These are phyloP conservation scores for Xylariaceae sp. DNA, from an alignment of 2,329 filamentous ascomycete genomes.

Conservation along the genomic window DNA sequence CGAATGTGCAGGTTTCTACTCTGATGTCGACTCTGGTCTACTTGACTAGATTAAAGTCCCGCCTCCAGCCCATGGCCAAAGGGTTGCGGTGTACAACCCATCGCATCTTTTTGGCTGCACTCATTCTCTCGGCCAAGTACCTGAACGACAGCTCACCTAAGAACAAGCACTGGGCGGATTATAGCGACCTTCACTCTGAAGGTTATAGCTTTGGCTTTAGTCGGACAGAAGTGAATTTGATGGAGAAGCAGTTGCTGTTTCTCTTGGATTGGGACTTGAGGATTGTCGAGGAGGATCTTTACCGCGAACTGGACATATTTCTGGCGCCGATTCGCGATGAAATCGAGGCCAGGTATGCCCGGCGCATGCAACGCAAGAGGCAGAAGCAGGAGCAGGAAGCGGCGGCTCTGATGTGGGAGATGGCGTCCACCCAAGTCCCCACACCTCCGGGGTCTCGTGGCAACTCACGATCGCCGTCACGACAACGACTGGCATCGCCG, in stretches of 20 bases:
- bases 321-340: constrained; percentile 73
- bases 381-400: constrained; percentile 40
- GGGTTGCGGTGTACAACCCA: constrained; percentile 95
- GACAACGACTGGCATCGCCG: constrained; percentile 32
- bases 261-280: constrained; percentile 91
- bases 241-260: constrained; percentile 98
- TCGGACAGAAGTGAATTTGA: constrained; percentile 93
- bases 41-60: constrained; percentile 75
- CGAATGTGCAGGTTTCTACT: constrained; percentile 94
- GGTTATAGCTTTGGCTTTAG: constrained; percentile 78
- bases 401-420: constrained; percentile 36
- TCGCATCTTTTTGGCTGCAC: constrained; percentile 88
- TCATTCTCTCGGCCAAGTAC: constrained; percentile 90
- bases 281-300: constrained; percentile 80
- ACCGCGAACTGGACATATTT: constrained; percentile 82
- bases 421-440: constrained; percentile 37
- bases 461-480: constrained; percentile 36
- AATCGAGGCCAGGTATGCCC: constrained; percentile 48
- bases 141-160: constrained; percentile 97
- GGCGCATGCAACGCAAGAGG: constrained; percentile 45
- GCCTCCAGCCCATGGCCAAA: constrained; percentile 89
- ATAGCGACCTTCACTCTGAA: constrained; percentile 71
- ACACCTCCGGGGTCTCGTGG: constrained; percentile 46
- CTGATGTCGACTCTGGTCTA: constrained; percentile 97
- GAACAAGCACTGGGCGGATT: constrained; percentile 99